These are phyloP conservation scores for Phoma sp. DNA, from an alignment of 2,329 filamentous ascomycete species.

Conservation along the genomic window DNA sequence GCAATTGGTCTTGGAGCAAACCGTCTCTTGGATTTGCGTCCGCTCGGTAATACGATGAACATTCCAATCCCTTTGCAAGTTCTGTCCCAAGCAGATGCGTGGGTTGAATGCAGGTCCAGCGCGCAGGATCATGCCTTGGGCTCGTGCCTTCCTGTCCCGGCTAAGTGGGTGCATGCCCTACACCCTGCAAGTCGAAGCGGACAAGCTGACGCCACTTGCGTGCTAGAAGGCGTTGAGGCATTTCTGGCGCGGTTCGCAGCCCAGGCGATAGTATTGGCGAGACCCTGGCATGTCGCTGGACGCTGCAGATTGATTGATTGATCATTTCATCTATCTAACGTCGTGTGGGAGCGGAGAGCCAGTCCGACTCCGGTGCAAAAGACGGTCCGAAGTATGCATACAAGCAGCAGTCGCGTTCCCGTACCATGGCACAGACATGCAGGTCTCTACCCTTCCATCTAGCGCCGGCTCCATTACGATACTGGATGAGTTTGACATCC, in stretches of 20 bases:
- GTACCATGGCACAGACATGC: conserved; percentile 5
- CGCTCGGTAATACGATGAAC: not conserved
- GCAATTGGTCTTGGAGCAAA: not conserved
- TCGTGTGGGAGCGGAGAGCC: too few relatives aligned
- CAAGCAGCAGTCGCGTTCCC: not conserved
- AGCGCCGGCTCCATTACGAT: not conserved
- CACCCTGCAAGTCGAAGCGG: conserved; percentile 5
- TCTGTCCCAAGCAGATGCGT: not conserved
- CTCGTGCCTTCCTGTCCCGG: conserved; percentile 18
- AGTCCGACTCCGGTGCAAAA: not conserved
- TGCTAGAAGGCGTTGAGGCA: conserved; percentile 1
- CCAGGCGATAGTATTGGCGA: not conserved
- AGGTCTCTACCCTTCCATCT: conserved; percentile 4
- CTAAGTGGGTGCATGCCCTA: conserved; percentile 2
- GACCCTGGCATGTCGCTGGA: conserved; percentile 7
- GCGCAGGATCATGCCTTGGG: conserved; percentile 7
- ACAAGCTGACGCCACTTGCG: not conserved
- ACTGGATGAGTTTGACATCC: not conserved
- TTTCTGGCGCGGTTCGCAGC: not conserved
- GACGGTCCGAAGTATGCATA: conserved; percentile 9
- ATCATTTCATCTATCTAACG: too few relatives aligned
- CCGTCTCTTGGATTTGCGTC: not conserved
- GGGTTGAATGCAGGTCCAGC: conserved; percentile 5
- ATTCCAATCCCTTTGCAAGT: not conserved
- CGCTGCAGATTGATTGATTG: not conserved